These are phyloP conservation scores for Eucalyptus erythrocorys DNA, from an alignment of 345 rosid genomes.

Conservation along the genomic window DNA sequence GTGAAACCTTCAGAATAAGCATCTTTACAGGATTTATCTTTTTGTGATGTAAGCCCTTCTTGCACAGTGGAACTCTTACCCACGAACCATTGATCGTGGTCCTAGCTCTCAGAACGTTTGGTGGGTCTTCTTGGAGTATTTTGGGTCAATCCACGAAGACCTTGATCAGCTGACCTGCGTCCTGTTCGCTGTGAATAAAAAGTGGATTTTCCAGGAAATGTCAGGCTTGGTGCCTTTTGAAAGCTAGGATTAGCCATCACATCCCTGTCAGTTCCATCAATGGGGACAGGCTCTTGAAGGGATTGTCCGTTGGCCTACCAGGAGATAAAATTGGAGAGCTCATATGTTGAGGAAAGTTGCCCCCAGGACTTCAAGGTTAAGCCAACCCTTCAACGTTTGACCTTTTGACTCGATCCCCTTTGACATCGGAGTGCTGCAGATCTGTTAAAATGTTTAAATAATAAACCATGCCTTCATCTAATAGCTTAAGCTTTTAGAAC, in stretches of 20 bases:
- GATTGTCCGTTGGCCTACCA: constrained; percentile 20
- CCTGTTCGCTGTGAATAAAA: constrained; percentile 27
- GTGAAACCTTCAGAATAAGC: constrained; percentile 32
- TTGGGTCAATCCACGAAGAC: constrained; percentile 14
- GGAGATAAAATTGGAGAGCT: no score
- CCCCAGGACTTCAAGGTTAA: no score
- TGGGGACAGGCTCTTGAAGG: constrained; percentile 13
- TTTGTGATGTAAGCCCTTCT: constrained; percentile 25
- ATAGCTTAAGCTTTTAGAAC: no score
- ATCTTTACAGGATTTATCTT: constrained; percentile 39
- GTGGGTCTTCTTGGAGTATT: constrained; percentile 30
- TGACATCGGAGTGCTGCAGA: no score
- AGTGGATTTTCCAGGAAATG: constrained; percentile 30
- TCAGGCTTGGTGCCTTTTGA: constrained; percentile 24
- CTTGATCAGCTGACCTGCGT: constrained; percentile 24
- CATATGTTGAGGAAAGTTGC: no score
- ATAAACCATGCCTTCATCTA: no score
- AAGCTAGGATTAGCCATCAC: constrained; percentile 14
- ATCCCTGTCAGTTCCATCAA: constrained; percentile 26
- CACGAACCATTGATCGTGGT: constrained; percentile 24
- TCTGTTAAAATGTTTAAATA: no score
- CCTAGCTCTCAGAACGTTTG: constrained; percentile 29
- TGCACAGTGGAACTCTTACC: constrained; percentile 21
- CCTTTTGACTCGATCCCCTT: no score
- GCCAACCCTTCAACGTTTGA: no score